These are phyloP conservation scores for Phytopythium helicoides DNA, from an alignment of 352 stramenopile genomes.

Conservation along the genomic window DNA sequence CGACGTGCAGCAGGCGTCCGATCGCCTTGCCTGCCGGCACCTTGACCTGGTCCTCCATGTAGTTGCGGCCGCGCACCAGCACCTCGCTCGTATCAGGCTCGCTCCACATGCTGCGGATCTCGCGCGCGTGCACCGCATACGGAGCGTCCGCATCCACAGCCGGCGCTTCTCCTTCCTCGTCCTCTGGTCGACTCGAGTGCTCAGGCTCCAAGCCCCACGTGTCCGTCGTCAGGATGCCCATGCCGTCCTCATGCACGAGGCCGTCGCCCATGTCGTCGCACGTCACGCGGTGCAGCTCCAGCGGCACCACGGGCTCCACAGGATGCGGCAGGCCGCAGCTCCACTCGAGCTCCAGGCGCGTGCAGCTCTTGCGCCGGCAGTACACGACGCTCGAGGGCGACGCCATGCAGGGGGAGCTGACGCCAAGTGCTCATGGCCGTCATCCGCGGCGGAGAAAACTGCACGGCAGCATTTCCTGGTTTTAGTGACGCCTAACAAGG, in stretches of 20 bases:
- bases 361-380: slow-evolving; percentile 29
- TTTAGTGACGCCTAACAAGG: no score
- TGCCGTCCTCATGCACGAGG: slow-evolving; percentile 12
- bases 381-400: slow-evolving; percentile 8
- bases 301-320: slow-evolving; percentile 10
- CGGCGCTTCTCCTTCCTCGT: not conserved
- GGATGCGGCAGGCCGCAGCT: slow-evolving; percentile 21
- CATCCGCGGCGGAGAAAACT: no score
- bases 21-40: slow-evolving; percentile 32
- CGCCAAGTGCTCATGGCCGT: not conserved
- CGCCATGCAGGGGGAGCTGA: not conserved
- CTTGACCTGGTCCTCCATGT: slow-evolving; percentile 62
- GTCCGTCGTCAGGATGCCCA: slow-evolving; percentile 12
- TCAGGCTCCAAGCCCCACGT: slow-evolving; percentile 8
- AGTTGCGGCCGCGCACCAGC: slow-evolving; percentile 50
- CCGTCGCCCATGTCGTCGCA: slow-evolving; percentile 33
- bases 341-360: slow-evolving; percentile 25
- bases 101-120: slow-evolving; percentile 57
- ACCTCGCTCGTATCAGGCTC: slow-evolving; percentile 50
- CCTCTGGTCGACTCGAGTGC: no score
- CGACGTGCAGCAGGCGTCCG: slow-evolving; percentile 61
- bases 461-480: no score
- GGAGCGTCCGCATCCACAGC: slow-evolving; percentile 32
- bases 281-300: slow-evolving; percentile 29
- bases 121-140: slow-evolving; percentile 26